Evolutionary conservation across 2,329 filamentous ascomycete species (phyloP), one percentile per base, ranked within the genome.

Genomic region (Alternaria hordeiaustralica): DNA sequence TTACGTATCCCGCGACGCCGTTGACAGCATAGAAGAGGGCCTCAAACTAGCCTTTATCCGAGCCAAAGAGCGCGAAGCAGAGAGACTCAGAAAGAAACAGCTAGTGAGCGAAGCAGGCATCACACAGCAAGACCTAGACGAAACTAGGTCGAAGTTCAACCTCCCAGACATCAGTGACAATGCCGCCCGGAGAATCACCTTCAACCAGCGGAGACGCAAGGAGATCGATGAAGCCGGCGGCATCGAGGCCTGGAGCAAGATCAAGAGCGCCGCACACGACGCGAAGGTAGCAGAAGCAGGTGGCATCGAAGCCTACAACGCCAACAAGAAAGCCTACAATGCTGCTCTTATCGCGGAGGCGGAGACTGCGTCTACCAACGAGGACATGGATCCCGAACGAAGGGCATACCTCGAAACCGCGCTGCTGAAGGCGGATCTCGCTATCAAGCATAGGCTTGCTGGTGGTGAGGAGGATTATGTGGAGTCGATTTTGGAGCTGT

Each of bases 1-100:
- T 1, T 76, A 75, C 49, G n/a, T 71, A 9, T 28, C 23, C 5
- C 57, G 65, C 21, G 65, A 66, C 1, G n/a, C 64, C 5, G 71
- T 74, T n/a, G 72, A 75, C 54, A 74, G 66, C 18, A 44, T 61
- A 25, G 71, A 73, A 36, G 70, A 74, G 13, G 73, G 71, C 11
- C 28, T 75, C 26, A 74, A 72, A 53, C 56, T 75, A 12, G 72
- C 72, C 21, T 73, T 74, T 12, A 49, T 75, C 2, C 70, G 72
- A 44, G 63, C 65, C 7, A 64, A 63, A 12, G 66, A 73, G 57
- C 70, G 70, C 4, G 56, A 55, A 30, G 66, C 36, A 18, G 36
- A 10, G 36, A 41, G 36, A 41, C 36, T 41, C 9, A 55, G 62
- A 20, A 70, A 64, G 43, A 45, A 67, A 13, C 47, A 54, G 43